Base-by-base conservation (phyloP, 1,139 yeast genomes). In the Taiozyma sp. region DNA sequence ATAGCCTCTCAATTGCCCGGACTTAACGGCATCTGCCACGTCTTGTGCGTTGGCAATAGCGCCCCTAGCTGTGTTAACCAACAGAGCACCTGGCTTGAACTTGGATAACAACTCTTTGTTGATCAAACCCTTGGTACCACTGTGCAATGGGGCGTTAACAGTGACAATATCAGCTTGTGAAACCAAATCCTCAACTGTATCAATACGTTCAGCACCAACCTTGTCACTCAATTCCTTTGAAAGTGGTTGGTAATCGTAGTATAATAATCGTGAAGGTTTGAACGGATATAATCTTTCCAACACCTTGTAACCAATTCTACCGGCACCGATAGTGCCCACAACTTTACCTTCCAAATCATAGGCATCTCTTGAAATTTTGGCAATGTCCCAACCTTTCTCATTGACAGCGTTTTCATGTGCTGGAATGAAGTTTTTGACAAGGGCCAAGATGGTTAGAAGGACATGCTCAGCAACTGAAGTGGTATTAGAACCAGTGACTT, bases 41-140 rank as follows among this genome's bases (percentile, higher is more conserved):
- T 82, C 95, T 59, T 87, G 76, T 48, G 82, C 84, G 51, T 76
- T 82, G 67, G 87, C 79, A 57, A 87, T 85, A 49, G 92, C 93
- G 56, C 95, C 95, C 67, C 96, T 80, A 19, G 96, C 95, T 49
- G 95, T 87, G 74, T 87, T 87, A 54, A 87, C 89, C 57, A 87
- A 74, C 76, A 86, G 81, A 16, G 95, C 80, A 48, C 92, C 92
- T 63, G 79, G 79, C 71, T 86, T 87, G 84, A 87, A 84, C 66
- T 84, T 80, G 58, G 87, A 76, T 55, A 87, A 73, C 58, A 84
- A 70, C 23, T 83, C 76, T 70, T 83, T 83, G 77, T 87, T 78
- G 70, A 87, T 77, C 54, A 87, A 71, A 36, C 91, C 91, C 61
- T 68, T 70, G 41, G 92, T 79, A 44, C 80, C 78, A 55, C 84